Percentiles rank a stretch among this genome's conserved stretches.
These are phyloP conservation scores for Dillenia turbinata DNA, from an alignment of 164 flowering plant genomes.

Conservation along the genomic window DNA sequence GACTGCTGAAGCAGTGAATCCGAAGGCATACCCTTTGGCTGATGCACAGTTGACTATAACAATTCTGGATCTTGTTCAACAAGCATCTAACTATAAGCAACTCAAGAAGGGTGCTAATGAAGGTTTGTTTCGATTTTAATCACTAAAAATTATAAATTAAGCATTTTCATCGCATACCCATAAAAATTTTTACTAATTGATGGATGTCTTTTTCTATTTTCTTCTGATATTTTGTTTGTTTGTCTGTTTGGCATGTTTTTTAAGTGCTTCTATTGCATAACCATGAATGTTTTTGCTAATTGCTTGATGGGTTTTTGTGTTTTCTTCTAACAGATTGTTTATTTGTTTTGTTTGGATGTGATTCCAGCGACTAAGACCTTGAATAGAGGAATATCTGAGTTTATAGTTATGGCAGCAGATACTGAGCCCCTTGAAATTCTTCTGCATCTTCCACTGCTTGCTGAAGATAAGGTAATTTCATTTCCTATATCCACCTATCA, in stretches of 20 bases:
- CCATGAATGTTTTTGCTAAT: too few species aligned
- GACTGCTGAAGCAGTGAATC: conserved; percentile 23
- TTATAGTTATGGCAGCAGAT: conserved; percentile 91
- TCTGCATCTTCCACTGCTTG: conserved; percentile 82
- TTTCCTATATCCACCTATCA: neutral
- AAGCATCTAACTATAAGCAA: conserved; percentile 32
- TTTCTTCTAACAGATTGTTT: neutral
- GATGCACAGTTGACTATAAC: conserved; percentile 24
- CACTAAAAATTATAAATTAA: too few species aligned
- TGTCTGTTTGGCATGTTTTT: too few species aligned
- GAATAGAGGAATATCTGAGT: conserved; percentile 88
- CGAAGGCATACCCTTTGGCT: conserved; percentile 28
- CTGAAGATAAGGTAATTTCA: conserved; percentile 74
- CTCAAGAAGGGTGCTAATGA: conserved; percentile 37
- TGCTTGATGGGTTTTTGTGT: too few species aligned
- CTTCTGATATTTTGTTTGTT: too few species aligned
- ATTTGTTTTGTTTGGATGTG: neutral
- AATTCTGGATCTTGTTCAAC: conserved; percentile 24
- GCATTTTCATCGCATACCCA: too few species aligned
- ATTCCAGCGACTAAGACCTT: conserved; percentile 78
- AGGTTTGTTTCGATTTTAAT: conserved; percentile 9
- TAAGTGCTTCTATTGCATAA: too few species aligned
- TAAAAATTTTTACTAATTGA: too few species aligned
- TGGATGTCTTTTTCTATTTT: too few species aligned
- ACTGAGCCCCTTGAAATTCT: conserved; percentile 87